These are phyloP conservation scores for Schizosaccharomyces pombe DNA, from an alignment of 805 yeast genomes.

Conservation along the genomic window DNA sequence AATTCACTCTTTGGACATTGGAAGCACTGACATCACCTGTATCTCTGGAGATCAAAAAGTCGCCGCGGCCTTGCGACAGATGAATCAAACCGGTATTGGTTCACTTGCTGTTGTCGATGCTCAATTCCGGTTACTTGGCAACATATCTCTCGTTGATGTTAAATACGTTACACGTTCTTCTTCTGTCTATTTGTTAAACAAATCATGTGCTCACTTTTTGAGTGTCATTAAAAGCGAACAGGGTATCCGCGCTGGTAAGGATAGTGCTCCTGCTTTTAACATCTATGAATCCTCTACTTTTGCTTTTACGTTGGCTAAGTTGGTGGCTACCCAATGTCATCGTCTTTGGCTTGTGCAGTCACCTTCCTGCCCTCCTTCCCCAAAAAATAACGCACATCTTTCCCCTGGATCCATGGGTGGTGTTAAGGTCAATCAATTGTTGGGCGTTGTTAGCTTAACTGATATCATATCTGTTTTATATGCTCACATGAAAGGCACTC, in stretches of 20 bases:
- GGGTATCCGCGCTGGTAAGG: slow-evolving; percentile 86
- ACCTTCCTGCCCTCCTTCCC: slow-evolving; percentile 1
- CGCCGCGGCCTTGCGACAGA: slow-evolving; percentile 63
- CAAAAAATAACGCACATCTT: not conserved
- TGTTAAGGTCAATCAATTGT: not conserved
- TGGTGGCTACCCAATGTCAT: slow-evolving; percentile 87
- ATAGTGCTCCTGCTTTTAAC: slow-evolving; percentile 89
- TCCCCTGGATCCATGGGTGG: not conserved
- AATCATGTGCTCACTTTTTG: slow-evolving; percentile 68
- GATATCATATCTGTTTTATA: not conserved
- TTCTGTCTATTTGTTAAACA: slow-evolving; percentile 58
- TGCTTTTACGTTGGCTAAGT: slow-evolving; percentile 75
- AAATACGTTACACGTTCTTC: slow-evolving; percentile 29
- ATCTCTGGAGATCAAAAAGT: slow-evolving; percentile 70
- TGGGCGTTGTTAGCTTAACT: not conserved
- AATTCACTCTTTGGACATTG: slow-evolving; percentile 39
- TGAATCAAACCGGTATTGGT: slow-evolving; percentile 61
- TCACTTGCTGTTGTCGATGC: slow-evolving; percentile 83
- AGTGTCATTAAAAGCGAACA: slow-evolving; percentile 66
- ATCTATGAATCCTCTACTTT: slow-evolving; percentile 58
- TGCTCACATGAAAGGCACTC: not conserved
- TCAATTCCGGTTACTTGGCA: slow-evolving; percentile 55
- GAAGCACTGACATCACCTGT: slow-evolving; percentile 46
- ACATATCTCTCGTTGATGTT: slow-evolving; percentile 85
- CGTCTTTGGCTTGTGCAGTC: slow-evolving; percentile 17